Percentiles rank a stretch among this genome's conserved stretches.
Evolutionary conservation across 2,329 filamentous ascomycete species (phyloP).

Genomic region (Phialophora expanda): DNA sequence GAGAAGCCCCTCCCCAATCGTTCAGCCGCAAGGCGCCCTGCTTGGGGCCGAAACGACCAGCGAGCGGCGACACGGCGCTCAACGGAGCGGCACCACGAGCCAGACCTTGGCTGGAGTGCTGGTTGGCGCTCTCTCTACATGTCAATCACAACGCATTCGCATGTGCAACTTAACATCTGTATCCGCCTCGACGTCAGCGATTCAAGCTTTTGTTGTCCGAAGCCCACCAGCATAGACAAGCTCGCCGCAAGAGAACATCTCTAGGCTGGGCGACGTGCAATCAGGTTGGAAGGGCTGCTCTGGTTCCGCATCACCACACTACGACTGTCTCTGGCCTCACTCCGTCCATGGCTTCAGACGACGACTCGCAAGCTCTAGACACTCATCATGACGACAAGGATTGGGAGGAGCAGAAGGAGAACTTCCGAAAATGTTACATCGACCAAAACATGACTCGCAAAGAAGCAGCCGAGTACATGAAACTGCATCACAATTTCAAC

Average conservation of each 20-base stretch:
- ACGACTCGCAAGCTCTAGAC: slow-evolving; percentile 30
- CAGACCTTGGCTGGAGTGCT: slow-evolving; percentile 1
- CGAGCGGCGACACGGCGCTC: slow-evolving; percentile 4
- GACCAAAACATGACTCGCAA: slow-evolving; percentile 38
- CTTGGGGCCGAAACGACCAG: slow-evolving; percentile 16
- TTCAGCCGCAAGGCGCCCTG: slow-evolving; percentile 22
- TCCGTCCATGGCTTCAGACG: slow-evolving; percentile 33
- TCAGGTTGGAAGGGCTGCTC: slow-evolving; percentile 21
- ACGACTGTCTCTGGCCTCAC: neutral
- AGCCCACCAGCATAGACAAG: neutral
- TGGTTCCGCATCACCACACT: neutral
- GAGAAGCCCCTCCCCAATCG: neutral
- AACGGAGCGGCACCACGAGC: neutral
- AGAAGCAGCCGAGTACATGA: slow-evolving; percentile 35
- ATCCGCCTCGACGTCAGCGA: neutral
- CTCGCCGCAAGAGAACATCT: neutral
- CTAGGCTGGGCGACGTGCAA: neutral
- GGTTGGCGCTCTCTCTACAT: slow-evolving; percentile 20
- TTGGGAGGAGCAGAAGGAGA: slow-evolving; percentile 37
- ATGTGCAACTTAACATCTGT: slow-evolving; percentile 1
- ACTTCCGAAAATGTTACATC: slow-evolving; percentile 37
- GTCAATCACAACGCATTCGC: slow-evolving; percentile 9
- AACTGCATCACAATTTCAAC: slow-evolving; percentile 32
- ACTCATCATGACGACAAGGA: slow-evolving; percentile 38
- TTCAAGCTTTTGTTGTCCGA: neutral